Evolutionary conservation across 2,329 filamentous ascomycete species (phyloP).

Genomic region (Xylaria multiplex): DNA sequence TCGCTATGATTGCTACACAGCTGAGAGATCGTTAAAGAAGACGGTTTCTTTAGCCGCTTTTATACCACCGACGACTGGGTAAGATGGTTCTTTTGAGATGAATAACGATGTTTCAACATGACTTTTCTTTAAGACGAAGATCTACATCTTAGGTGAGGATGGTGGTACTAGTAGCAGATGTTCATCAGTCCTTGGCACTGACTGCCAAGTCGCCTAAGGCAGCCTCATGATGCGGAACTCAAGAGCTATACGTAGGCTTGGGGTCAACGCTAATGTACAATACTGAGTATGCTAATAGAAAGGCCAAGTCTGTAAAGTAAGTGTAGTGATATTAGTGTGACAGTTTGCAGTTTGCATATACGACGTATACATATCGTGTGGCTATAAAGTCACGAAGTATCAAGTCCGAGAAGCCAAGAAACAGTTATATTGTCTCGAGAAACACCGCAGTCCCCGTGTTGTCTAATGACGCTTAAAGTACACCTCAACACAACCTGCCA

Average conservation of each 20-base stretch:
- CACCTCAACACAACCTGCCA: too few relatives aligned
- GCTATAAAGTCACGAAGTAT: too few relatives aligned
- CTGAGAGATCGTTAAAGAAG: not conserved
- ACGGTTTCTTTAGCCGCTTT: not conserved
- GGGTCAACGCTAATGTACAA: not conserved
- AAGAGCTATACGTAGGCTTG: not conserved
- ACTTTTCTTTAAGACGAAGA: not conserved
- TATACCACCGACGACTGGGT: not conserved
- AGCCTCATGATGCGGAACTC: not conserved
- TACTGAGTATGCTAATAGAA: too few relatives aligned
- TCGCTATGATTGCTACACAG: not conserved
- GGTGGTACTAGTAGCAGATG: not conserved
- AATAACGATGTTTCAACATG: not conserved
- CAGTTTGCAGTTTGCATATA: too few relatives aligned
- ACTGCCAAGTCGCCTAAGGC: slow-evolving; percentile 2
- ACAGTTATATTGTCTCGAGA: too few relatives aligned
- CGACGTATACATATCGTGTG: too few relatives aligned
- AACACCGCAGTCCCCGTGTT: too few relatives aligned
- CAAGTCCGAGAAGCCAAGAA: too few relatives aligned
- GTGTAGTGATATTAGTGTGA: too few relatives aligned
- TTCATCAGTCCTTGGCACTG: not conserved
- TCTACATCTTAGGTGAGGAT: not conserved
- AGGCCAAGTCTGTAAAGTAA: too few relatives aligned
- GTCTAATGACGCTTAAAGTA: too few relatives aligned
- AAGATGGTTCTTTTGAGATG: not conserved